Conservation (phyloP, 78 protist species). For the Thecamonas trahens region DNA sequence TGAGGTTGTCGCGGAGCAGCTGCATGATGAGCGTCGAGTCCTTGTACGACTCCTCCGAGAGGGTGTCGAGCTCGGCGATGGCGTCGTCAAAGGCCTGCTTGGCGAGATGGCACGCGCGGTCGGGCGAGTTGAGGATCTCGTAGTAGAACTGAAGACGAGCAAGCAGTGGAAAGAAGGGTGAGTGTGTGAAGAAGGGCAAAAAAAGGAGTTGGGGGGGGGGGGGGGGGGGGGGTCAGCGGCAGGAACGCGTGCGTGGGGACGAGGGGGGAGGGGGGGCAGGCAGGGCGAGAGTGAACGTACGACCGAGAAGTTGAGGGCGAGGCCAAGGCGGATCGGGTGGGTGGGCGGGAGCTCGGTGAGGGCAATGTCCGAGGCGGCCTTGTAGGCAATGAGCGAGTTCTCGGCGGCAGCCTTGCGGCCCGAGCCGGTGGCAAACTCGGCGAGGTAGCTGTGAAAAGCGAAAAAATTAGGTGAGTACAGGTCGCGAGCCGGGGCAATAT, state of each 20-base stretch:
- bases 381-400: slow-evolving; percentile 79
- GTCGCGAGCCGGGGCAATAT: no score
- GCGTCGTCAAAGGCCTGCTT: slow-evolving; percentile 90
- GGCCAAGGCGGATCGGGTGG: slow-evolving; percentile 96
- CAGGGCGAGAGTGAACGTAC: no score
- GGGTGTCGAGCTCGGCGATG: slow-evolving; percentile 91
- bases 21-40: slow-evolving; percentile 96
- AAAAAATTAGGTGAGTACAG: no score
- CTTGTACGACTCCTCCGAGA: slow-evolving; percentile 92
- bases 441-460: slow-evolving; percentile 94
- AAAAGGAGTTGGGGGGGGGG: no score
- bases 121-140: slow-evolving; percentile 90
- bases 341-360: slow-evolving; percentile 80
- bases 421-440: slow-evolving; percentile 83
- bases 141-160: no score
- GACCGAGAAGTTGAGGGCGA: slow-evolving; percentile 98
- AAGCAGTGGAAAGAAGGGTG: no score
- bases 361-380: slow-evolving; percentile 79
- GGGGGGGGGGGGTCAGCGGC: no score
- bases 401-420: slow-evolving; percentile 72
- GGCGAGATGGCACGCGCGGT: slow-evolving; percentile 87
- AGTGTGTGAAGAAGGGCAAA: no score
- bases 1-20: slow-evolving; percentile 94
- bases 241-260: no score
- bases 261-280: no score